Conservation (phyloP, 768 basidiomycete genomes). For the Auricularia cornea region DNA sequence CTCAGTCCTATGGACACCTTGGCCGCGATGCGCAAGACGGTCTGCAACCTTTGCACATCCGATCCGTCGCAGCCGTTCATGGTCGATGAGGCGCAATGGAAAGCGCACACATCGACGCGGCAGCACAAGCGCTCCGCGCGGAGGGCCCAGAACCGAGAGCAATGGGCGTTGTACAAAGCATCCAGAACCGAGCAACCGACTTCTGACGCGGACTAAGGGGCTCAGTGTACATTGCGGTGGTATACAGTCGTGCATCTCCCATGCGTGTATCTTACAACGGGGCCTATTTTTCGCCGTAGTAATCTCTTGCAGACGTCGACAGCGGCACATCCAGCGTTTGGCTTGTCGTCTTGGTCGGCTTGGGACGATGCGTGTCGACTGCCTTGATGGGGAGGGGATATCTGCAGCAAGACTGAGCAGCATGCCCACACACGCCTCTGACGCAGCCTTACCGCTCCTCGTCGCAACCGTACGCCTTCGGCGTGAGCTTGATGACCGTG, state of each 20-base stretch:
- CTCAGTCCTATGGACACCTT: constrained; percentile 51
- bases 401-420: constrained; percentile 29
- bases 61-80: constrained; percentile 50
- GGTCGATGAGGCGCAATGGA: constrained; percentile 54
- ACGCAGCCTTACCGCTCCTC: constrained; percentile 87
- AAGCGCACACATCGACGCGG: constrained; percentile 47
- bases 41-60: constrained; percentile 57
- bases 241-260: background rate
- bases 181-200: too few species aligned
- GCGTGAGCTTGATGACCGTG: constrained; percentile 96
- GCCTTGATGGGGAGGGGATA: constrained; percentile 87
- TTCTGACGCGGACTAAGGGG: background rate
- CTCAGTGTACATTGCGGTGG: background rate
- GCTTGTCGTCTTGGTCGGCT: constrained; percentile 23
- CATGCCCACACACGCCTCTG: too few species aligned
- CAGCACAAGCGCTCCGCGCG: constrained; percentile 34
- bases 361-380: constrained; percentile 86
- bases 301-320: constrained; percentile 26
- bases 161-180: too few species aligned
- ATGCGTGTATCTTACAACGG: background rate
- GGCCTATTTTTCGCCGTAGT: constrained; percentile 14
- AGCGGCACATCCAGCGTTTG: constrained; percentile 14
- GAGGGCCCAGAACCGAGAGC: background rate
- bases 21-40: constrained; percentile 43
- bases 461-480: constrained; percentile 97